Evolutionary conservation across 1,284 basidiomycete species (phyloP), one percentile per base, ranked within the genome.

Genomic region (Ceratobasidium theobromae): DNA sequence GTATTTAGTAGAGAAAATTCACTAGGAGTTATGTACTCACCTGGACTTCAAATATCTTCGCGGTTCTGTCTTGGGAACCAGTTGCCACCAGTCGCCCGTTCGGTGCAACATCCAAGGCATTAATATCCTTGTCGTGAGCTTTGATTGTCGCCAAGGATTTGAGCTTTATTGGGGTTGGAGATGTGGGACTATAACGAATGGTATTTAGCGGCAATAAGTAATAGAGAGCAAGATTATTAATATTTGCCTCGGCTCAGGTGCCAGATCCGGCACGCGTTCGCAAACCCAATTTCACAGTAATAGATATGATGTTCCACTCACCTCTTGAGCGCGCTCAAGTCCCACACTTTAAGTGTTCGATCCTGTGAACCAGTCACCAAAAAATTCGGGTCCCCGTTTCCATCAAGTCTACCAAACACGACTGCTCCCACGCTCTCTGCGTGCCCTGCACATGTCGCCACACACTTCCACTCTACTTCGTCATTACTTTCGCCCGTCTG

Each of bases 121-220:
- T 99, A 79, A 99, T 98, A 77, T 99, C 97, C 78, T 98, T 99
- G 66, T 99, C 97, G 76, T 99, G 96, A 12, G 95, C 93, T 73
- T 91, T 91, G 62, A 91, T 85, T 2, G 97, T 99, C n/a, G 85
- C 82, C 25, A 99, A 79, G 68, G 91, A 94, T 71, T 84, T 86
- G 71, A 88, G 88, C 70, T 84, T 85, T 16, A 81, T 68, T 6
- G 78, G 74, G 9, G 69, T 68, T 21, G 69, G 60, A 60, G 32
- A 76, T 67, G 30, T 27, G 21, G 64, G 1, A 68, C 60, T 52
- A 82, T 77, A 3, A 91, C 73, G 67, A 28, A 55, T 18, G 40
- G 49, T 32, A 21, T 16, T 18, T 1, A 16, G 38, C 8, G 33
- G 51, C 16, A 12, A 11, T 23, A 23, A 38, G 33, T 2, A 21